Evolutionary conservation across 2,329 filamentous ascomycete species (phyloP).

Genomic region (Leptographium flavum): DNA sequence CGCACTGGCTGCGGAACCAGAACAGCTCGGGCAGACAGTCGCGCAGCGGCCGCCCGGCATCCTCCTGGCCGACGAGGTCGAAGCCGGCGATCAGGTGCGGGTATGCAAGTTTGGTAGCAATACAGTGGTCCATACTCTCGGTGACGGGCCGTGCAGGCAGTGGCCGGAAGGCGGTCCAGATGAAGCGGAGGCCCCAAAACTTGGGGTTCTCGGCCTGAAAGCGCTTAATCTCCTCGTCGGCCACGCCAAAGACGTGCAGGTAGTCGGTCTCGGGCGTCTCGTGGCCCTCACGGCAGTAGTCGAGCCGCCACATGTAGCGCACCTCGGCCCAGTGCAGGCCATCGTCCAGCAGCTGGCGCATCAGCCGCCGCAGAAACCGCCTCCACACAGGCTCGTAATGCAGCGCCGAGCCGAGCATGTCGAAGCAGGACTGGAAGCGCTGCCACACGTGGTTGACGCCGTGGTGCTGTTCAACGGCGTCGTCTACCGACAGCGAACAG

Average conservation of each 20-base stretch:
- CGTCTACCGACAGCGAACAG: conserved; percentile 55
- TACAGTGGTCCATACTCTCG: conserved; percentile 76
- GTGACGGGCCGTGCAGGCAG: conserved; percentile 52
- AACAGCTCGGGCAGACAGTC: conserved; percentile 75
- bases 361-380: conserved; percentile 55
- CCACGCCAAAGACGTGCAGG: conserved; percentile 53
- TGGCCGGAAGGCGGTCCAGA: conserved; percentile 65
- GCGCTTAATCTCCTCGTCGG: conserved; percentile 62
- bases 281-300: conserved; percentile 50
- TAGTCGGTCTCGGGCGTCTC: conserved; percentile 55
- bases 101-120: conserved; percentile 64
- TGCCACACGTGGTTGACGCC: conserved; percentile 74
- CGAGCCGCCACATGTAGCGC: conserved; percentile 54
- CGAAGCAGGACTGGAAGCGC: conserved; percentile 66
- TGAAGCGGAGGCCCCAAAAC: conserved; percentile 77
- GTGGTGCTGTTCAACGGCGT: conserved; percentile 67
- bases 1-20: conserved; percentile 83
- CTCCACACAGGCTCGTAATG: conserved; percentile 88
- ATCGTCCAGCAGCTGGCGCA: conserved; percentile 60
- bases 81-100: conserved; percentile 74
- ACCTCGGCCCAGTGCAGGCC: conserved; percentile 78
- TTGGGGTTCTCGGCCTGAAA: conserved; percentile 61
- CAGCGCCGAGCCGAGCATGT: conserved; percentile 57
- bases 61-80: conserved; percentile 82
- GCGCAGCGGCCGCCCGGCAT: conserved; percentile 57